Base-by-base conservation (phyloP, 805 yeast genomes). In the Kregervanrija pseudodelftensis region DNA sequence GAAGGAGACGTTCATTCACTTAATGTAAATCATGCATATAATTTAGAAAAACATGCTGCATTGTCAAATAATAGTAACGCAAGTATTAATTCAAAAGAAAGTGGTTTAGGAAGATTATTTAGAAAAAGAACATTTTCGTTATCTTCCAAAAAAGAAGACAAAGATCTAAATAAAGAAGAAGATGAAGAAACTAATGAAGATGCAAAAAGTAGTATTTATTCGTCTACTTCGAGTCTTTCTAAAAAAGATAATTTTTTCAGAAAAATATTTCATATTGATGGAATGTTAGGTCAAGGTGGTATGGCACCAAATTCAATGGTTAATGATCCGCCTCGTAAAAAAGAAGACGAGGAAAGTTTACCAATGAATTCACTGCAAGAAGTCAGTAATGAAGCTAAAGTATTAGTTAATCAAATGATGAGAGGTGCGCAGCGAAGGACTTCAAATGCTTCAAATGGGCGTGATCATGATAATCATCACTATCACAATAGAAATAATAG, bases 331-430 rank as follows among this genome's bases (percentile, higher is more conserved):
- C 39, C 32, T 13, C 36, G 11, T 35, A 28, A 12, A n/a, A 10
- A 15, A 13, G 16, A 40, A 15, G 51, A 41, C 16, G 39, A 37
- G 15, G 57, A 67, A 45, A 63, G 40, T 17, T 44, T 44, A 4
- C 41, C 34, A 9, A 45, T 44, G 3, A 37, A 46, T 40, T 46
- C 43, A 16, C 46, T 49, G 8, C 70, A 67, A 17, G 70, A 65
- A 43, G 80, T 74, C 31, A 68, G 69, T 28, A 66, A 69, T 33
- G 82, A 80, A 49, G 87, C 86, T 1, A 68, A 69, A 42, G 72
- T 72, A 30, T 65, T 81, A 46, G 73, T 81, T 7, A 64, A 40
- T 15, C 41, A 22, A 8, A 44, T 44, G 44, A 30, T 47, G n/a
- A 37, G 22, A 15, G 40, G 33, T 30, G 44, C 45, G 10, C 28